Percentiles rank a stretch among this genome's conserved stretches.
Conservation (phyloP, 2,329 filamentous ascomycete genomes). For the Verticillium dahliae region DNA sequence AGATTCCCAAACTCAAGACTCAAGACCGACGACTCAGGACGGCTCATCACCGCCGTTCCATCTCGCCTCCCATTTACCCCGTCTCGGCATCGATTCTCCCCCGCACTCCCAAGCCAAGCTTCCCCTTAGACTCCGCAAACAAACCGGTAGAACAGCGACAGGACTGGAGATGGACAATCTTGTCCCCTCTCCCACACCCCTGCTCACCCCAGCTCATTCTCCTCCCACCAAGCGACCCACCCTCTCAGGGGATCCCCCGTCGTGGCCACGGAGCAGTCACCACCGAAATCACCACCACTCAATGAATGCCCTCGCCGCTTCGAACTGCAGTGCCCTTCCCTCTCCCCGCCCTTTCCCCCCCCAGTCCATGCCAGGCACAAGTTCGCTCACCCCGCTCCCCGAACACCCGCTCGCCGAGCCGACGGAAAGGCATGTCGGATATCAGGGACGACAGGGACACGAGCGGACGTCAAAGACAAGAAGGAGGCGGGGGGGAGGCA, state of each 20-base stretch:
- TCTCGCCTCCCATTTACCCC: slow-evolving; percentile 1
- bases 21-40: background rate
- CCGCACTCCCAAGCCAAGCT: background rate
- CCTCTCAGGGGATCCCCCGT: background rate
- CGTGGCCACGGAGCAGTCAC: slow-evolving; percentile 4
- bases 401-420: background rate
- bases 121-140: background rate
- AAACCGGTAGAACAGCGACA: slow-evolving; percentile 1
- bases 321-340: no score
- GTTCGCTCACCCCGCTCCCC: background rate
- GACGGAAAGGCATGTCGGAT: background rate
- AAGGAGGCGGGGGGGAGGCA: no score
- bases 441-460: background rate
- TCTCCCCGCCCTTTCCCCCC: background rate
- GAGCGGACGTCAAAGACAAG: no score
- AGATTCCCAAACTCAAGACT: background rate
- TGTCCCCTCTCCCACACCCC: background rate
- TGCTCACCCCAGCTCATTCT: background rate
- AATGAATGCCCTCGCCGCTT: background rate
- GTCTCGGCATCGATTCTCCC: background rate
- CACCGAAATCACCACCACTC: slow-evolving; percentile 3
- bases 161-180: background rate
- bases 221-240: background rate
- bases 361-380: background rate
- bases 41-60: background rate